Evolutionary conservation across 106 monocot genomes (phyloP).

Genomic region (Dactylorhiza incarnata): DNA sequence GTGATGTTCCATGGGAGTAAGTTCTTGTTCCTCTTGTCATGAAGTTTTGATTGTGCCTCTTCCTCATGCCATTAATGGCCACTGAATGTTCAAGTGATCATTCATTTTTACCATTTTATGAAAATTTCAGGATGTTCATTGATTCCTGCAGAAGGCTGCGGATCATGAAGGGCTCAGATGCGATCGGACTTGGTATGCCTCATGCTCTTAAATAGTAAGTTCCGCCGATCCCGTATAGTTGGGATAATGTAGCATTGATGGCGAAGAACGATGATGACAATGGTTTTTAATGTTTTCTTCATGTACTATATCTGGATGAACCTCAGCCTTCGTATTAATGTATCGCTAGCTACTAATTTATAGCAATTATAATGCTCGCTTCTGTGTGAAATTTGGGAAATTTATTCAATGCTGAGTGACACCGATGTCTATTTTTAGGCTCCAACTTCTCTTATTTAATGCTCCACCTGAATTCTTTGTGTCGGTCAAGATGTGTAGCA

Average conservation of each 20-base stretch:
- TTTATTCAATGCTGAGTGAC: no score
- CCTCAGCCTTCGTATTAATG: no score
- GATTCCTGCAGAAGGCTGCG: slow-evolving; percentile 49
- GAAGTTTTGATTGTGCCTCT: not conserved
- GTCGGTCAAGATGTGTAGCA: no score
- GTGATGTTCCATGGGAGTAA: slow-evolving; percentile 48
- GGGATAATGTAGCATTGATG: no score
- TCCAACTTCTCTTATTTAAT: no score
- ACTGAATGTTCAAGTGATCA: not conserved
- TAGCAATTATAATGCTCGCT: no score
- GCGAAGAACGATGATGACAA: no score
- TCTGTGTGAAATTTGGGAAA: no score
- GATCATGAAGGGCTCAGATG: slow-evolving; percentile 70
- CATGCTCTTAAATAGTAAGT: not conserved
- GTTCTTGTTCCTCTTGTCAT: slow-evolving; percentile 5
- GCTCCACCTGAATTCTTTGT: no score
- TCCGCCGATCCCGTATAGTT: no score
- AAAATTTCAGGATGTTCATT: slow-evolving; percentile 25
- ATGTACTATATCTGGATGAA: not conserved
- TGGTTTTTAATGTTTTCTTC: not conserved
- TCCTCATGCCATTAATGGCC: not conserved
- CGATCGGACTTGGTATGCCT: slow-evolving; percentile 16
- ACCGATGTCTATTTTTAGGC: no score
- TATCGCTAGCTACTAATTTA: no score
- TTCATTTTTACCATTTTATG: not conserved